Percentiles rank a stretch among this genome's conserved stretches.
These are phyloP conservation scores for Hamamelis virginiana DNA, from an alignment of 164 flowering plant species.

Conservation along the genomic window DNA sequence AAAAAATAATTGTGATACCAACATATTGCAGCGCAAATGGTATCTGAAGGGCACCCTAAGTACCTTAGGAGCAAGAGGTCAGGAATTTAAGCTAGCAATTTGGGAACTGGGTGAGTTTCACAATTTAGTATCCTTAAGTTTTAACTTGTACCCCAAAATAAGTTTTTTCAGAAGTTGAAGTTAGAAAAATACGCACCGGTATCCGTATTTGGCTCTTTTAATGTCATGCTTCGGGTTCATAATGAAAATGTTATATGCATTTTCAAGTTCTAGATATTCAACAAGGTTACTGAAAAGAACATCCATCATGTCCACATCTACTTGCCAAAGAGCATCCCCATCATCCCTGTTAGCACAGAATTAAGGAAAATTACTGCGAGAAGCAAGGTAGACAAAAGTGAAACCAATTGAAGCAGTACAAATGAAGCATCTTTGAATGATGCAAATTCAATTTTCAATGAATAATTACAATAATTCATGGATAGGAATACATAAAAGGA, in stretches of 20 bases:
- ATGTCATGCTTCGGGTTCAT: slow-evolving; percentile 70
- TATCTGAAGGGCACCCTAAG: background rate
- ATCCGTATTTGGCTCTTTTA: slow-evolving; percentile 71
- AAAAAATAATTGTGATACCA: background rate
- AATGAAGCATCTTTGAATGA: background rate
- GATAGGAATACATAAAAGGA: too few species aligned
- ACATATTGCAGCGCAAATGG: background rate
- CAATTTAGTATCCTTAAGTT: background rate
- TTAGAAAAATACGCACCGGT: slow-evolving; percentile 49
- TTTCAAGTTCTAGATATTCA: slow-evolving; percentile 78
- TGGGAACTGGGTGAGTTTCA: background rate
- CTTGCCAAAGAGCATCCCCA: slow-evolving; percentile 69
- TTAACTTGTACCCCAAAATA: too few species aligned
- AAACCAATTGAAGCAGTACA: background rate
- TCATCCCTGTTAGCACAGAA: slow-evolving; percentile 46
- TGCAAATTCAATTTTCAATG: background rate
- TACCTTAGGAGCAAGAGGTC: background rate
- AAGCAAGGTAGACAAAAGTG: background rate
- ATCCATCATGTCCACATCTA: slow-evolving; percentile 82
- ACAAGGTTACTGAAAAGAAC: slow-evolving; percentile 70
- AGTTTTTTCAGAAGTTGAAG: too few species aligned
- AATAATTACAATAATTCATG: too few species aligned
- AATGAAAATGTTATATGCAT: slow-evolving; percentile 81
- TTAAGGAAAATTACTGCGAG: background rate
- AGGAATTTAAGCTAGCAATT: too few species aligned